Percentiles rank a stretch among this genome's conserved stretches.
phyloP scores from a whole-genome alignment of 805 yeast species.

The Yamadazyma paraphyllophila region DNA sequence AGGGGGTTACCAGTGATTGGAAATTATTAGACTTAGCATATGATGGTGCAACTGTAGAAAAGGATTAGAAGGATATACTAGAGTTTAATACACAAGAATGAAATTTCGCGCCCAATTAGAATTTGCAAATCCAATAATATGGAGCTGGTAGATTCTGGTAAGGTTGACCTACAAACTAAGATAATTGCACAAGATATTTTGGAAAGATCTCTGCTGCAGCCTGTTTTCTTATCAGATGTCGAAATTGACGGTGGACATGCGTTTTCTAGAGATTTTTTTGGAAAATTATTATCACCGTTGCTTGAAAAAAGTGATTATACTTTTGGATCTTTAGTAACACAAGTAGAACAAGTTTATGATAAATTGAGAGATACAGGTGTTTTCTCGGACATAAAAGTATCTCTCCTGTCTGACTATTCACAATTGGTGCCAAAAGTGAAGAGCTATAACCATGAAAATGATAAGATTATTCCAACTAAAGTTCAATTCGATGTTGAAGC shows the following conservation, averaged over 20 bases:
- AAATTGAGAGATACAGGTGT: conserved; percentile 45
- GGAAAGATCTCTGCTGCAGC: conserved; percentile 29
- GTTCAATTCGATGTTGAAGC: conserved; percentile 42
- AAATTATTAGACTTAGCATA: conserved; percentile 79
- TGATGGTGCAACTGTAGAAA: conserved; percentile 64
- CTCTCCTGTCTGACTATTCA: conserved; percentile 41
- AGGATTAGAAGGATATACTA: background rate
- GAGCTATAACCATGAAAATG: conserved; percentile 28
- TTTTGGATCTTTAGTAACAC: conserved; percentile 37
- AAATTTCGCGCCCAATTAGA: conserved; percentile 7
- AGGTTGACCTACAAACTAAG: conserved; percentile 19
- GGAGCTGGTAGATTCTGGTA: conserved; percentile 7
- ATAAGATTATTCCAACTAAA: conserved; percentile 44
- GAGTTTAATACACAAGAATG: background rate
- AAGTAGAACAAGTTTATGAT: conserved; percentile 29
- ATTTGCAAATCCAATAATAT: conserved; percentile 3
- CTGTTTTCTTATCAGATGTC: conserved; percentile 33
- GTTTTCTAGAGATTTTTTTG: conserved; percentile 46
- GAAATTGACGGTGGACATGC: conserved; percentile 43
- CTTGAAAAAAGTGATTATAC: conserved; percentile 42
- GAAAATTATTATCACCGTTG: conserved; percentile 45
- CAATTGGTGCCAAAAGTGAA: conserved; percentile 23
- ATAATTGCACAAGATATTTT: conserved; percentile 30
- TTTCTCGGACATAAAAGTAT: conserved; percentile 39
- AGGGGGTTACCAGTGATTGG: conserved; percentile 75